A percentile compares a stretch with the other conserved stretches of the same genome.
These are phyloP conservation scores for Moesziomyces globuligerus DNA, from an alignment of 1,284 basidiomycete species.

Conservation along the genomic window DNA sequence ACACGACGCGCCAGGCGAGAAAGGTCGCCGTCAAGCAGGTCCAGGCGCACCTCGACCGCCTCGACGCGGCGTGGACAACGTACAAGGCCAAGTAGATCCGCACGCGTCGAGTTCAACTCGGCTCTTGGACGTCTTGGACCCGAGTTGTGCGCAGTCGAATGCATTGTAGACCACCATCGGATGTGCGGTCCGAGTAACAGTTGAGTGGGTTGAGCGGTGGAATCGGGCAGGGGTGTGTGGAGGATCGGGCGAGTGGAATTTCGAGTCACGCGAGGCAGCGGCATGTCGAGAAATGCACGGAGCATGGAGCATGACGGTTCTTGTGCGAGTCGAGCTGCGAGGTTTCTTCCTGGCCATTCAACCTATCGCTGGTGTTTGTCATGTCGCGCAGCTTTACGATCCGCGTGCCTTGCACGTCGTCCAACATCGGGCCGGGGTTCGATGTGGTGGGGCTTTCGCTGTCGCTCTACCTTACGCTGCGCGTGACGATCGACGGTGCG, in stretches of 20 bases:
- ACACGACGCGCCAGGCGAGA: slow-evolving; percentile 52
- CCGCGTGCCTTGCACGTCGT: slow-evolving; percentile 91
- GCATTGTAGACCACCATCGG: no score
- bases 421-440: slow-evolving; percentile 98
- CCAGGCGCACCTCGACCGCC: slow-evolving; percentile 61
- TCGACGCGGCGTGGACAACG: slow-evolving; percentile 56
- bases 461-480: slow-evolving; percentile 83
- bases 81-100: slow-evolving; percentile 30
- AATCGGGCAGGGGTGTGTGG: no score
- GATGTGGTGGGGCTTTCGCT: slow-evolving; percentile 98
- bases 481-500: slow-evolving; percentile 70
- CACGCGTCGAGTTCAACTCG: no score
- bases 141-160: no score
- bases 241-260: no score
- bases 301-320: not conserved
- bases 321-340: not conserved
- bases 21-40: slow-evolving; percentile 63
- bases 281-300: slow-evolving; percentile 10
- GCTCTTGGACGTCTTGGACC: no score
- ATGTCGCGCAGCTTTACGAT: slow-evolving; percentile 72
- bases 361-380: not conserved
- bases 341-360: no score
- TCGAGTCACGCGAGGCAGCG: no score
- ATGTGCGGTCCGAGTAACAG: no score
- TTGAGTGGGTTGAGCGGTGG: no score